Conservation (phyloP, 176 grass and related monocot genomes). For the Hordeum marinum region DNA sequence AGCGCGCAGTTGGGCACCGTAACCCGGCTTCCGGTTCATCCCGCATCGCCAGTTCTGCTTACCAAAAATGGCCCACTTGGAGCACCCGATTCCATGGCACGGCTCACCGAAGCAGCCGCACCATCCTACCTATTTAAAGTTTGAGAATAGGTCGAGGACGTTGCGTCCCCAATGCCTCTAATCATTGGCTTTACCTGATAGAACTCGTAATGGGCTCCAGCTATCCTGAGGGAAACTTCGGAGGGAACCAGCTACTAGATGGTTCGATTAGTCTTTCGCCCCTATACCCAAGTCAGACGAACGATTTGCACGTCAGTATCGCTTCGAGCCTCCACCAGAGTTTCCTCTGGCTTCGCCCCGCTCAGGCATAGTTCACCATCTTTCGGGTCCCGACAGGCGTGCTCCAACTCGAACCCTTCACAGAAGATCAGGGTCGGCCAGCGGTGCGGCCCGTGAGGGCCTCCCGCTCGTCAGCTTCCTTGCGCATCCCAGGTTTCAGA, state of each 20-base stretch:
- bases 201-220: slow-evolving; percentile 57
- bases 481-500: slow-evolving; percentile 3
- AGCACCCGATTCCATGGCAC: slow-evolving; percentile 30
- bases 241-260: slow-evolving; percentile 65
- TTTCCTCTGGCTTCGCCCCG: slow-evolving; percentile 56
- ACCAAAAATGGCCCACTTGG: slow-evolving; percentile 60
- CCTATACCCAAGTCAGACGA: slow-evolving; percentile 76
- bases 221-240: slow-evolving; percentile 51
- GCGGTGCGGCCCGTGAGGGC: slow-evolving; percentile 24
- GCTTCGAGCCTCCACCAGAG: slow-evolving; percentile 83
- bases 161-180: slow-evolving; percentile 69
- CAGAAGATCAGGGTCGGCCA: slow-evolving; percentile 60
- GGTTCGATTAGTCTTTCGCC: slow-evolving; percentile 75
- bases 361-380: slow-evolving; percentile 88
- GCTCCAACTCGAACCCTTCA: slow-evolving; percentile 81
- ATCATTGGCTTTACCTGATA: slow-evolving; percentile 69
- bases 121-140: too few species aligned
- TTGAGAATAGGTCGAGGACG: slow-evolving; percentile 76
- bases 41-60: slow-evolving; percentile 44
- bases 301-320: slow-evolving; percentile 87
- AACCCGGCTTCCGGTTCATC: slow-evolving; percentile 33
- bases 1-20: slow-evolving; percentile 33
- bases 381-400: slow-evolving; percentile 77
- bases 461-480: slow-evolving; percentile 26
- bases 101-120: not conserved